phyloP scores from a whole-genome alignment of 371 early-diverging fungal species.

The Batrachochytrium dendrobatidis region DNA sequence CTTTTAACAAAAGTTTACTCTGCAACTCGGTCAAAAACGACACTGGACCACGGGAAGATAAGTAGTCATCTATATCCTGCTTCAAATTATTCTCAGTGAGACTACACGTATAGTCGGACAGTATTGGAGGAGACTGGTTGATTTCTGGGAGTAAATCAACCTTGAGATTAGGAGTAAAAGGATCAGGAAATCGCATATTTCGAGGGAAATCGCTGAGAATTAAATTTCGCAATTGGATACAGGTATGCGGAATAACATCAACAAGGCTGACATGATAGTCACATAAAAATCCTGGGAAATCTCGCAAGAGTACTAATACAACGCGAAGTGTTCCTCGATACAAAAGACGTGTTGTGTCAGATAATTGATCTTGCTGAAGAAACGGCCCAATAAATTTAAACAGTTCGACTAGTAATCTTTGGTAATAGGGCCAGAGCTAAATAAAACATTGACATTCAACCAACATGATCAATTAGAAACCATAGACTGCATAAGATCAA shows the following conservation, averaged over 20 bases:
- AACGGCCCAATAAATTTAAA: conserved; percentile 85
- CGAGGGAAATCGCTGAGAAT: conserved; percentile 92
- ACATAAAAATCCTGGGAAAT: conserved; percentile 95
- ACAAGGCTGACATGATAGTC: conserved; percentile 88
- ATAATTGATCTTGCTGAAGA: conserved; percentile 54
- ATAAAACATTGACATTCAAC: background rate
- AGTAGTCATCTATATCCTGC: conserved; percentile 63
- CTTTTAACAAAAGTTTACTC: conserved; percentile 33
- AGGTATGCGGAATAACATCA: conserved; percentile 85
- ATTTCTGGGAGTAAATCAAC: conserved; percentile 84
- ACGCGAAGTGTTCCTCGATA: conserved; percentile 90
- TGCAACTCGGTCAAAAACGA: conserved; percentile 56
- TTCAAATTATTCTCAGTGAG: conserved; percentile 55
- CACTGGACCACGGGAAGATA: conserved; percentile 55
- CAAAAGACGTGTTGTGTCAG: conserved; percentile 65
- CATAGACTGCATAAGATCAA: background rate
- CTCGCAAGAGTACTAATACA: conserved; percentile 87
- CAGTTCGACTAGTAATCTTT: conserved; percentile 66
- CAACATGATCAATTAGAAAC: background rate
- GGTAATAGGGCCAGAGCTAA: conserved; percentile 81
- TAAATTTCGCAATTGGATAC: conserved; percentile 91
- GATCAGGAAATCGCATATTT: conserved; percentile 92
- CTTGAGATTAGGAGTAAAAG: conserved; percentile 90
- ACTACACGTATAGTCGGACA: conserved; percentile 69
- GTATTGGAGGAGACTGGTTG: conserved; percentile 70